phyloP scores from a whole-genome alignment of 148 eudicot genomes.

The Amaranthus palmeri region DNA sequence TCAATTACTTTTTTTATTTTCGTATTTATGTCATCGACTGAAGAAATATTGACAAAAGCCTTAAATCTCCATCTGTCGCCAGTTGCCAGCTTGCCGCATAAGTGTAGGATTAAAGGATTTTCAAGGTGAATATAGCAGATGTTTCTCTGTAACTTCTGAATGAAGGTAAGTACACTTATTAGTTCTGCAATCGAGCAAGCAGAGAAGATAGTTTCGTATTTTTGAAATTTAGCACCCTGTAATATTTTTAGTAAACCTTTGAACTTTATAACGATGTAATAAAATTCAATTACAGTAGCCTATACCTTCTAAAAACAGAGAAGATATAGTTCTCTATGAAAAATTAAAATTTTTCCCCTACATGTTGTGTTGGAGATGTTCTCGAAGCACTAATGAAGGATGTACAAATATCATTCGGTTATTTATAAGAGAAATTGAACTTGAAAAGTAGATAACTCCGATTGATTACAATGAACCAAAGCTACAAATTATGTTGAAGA shows the following conservation, averaged over 20 bases:
- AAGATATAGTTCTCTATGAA: not conserved
- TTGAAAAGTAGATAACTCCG: not conserved
- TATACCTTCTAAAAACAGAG: not conserved
- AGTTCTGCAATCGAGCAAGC: not conserved
- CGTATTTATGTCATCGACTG: not conserved
- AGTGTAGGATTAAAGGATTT: conserved; percentile 6
- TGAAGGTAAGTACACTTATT: conserved; percentile 17
- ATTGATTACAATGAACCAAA: not conserved
- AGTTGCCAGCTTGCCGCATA: not conserved
- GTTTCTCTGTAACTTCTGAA: not conserved
- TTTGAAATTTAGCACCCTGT: not conserved
- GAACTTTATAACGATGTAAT: not conserved
- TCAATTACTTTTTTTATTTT: not conserved
- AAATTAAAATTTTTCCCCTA: not conserved
- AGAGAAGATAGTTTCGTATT: not conserved
- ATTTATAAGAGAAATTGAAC: not conserved
- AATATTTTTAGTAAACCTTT: not conserved
- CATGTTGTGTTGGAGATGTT: not conserved
- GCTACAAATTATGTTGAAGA: not conserved
- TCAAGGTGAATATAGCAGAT: conserved; percentile 2
- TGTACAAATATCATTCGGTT: not conserved
- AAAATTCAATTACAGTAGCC: not conserved
- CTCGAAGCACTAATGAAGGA: not conserved
- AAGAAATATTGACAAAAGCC: not conserved
- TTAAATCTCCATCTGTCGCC: not conserved